Percentiles rank a stretch among this genome's conserved stretches.
phyloP scores from a whole-genome alignment of 352 stramenopile genomes.

The Salisapilia sapeloensis region DNA sequence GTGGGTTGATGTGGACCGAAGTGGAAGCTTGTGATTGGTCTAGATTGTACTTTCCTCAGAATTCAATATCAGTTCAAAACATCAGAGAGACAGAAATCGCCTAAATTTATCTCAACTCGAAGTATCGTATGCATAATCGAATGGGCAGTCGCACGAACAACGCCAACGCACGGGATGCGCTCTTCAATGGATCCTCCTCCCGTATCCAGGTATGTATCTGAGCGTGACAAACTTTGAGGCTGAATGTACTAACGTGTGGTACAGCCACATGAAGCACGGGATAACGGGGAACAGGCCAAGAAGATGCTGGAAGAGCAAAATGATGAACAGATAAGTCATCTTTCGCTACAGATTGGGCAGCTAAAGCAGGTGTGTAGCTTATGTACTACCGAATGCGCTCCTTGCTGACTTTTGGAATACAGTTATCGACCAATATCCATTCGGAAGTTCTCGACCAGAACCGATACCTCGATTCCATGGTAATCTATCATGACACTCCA shows the following conservation, averaged over 20 bases:
- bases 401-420: constrained; percentile 2
- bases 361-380: constrained; percentile 48
- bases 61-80: no score
- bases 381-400: neutral
- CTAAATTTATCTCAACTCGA: no score
- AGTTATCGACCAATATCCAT: constrained; percentile 71
- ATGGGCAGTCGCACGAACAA: constrained; percentile 47
- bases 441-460: constrained; percentile 70
- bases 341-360: constrained; percentile 76
- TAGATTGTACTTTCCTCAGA: no score
- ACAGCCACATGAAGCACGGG: constrained; percentile 13
- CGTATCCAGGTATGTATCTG: constrained; percentile 16
- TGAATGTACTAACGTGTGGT: neutral
- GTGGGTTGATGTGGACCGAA: no score
- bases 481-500: constrained; percentile 5
- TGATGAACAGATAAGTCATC: constrained; percentile 75
- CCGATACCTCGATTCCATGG: constrained; percentile 66
- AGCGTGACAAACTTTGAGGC: neutral
- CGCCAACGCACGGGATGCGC: constrained; percentile 27
- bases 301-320: constrained; percentile 74
- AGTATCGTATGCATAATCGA: constrained; percentile 51
- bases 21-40: no score
- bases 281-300: constrained; percentile 66
- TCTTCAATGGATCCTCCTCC: constrained; percentile 43
- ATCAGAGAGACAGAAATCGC: no score